phyloP scores from a whole-genome alignment of 2,329 filamentous ascomycete species.

The Pseudogymnoascus sp. region DNA sequence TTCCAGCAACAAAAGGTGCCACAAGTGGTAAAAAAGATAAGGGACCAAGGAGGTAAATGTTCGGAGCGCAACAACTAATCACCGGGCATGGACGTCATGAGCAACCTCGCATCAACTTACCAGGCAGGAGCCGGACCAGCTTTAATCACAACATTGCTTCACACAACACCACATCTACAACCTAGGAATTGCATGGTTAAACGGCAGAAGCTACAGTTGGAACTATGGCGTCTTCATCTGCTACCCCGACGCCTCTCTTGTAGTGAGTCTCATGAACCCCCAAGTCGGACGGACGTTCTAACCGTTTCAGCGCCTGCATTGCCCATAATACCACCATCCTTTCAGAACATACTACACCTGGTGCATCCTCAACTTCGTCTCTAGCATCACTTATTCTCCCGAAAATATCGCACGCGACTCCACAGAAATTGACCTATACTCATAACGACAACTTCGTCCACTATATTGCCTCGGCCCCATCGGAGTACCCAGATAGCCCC shows the following conservation, averaged over 20 bases:
- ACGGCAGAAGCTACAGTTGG: not conserved
- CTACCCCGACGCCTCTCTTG: conserved; percentile 59
- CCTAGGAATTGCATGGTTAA: not conserved
- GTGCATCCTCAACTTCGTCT: conserved; percentile 73
- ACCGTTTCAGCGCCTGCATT: conserved; percentile 68
- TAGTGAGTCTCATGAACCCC: conserved; percentile 48
- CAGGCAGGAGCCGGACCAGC: not conserved
- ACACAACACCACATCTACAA: not conserved
- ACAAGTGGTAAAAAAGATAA: not conserved
- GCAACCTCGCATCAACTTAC: not conserved
- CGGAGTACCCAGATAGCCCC: conserved; percentile 48
- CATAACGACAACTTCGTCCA: conserved; percentile 90
- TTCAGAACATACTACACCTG: conserved; percentile 81
- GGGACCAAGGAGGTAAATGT: not conserved
- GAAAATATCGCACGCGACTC: conserved; percentile 73
- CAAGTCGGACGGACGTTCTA: conserved; percentile 12
- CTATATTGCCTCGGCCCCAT: conserved; percentile 81
- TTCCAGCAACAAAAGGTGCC: not conserved
- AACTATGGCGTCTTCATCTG: conserved; percentile 65
- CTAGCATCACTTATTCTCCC: conserved; percentile 92
- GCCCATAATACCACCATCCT: conserved; percentile 91
- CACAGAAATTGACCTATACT: conserved; percentile 90
- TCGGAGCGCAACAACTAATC: conserved; percentile 1
- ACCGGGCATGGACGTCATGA: not conserved
- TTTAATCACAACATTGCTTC: not conserved